Evolutionary conservation across 2,329 filamentous ascomycete species (phyloP).

Genomic region (Pleomassaria siparia): DNA sequence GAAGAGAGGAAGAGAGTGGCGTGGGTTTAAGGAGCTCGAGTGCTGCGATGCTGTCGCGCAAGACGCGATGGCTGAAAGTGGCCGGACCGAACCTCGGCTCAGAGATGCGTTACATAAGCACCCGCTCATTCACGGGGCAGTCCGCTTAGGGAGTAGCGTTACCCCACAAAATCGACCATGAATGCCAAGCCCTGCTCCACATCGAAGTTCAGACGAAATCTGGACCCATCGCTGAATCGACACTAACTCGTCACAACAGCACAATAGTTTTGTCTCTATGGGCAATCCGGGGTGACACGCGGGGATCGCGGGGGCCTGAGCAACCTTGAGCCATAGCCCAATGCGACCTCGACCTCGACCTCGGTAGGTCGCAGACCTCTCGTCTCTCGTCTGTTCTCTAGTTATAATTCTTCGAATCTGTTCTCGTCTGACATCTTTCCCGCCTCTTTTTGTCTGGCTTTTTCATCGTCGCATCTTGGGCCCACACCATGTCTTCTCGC

Average conservation of each 20-base stretch:
- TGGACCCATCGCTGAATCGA: neutral
- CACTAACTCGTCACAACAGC: neutral
- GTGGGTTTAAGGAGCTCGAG: neutral
- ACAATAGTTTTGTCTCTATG: neutral
- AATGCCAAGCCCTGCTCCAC: neutral
- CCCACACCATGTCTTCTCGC: neutral
- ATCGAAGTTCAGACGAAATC: neutral
- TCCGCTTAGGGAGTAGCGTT: neutral
- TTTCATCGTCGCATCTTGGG: neutral
- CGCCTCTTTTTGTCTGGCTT: neutral
- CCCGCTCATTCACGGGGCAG: neutral
- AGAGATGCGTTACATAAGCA: neutral
- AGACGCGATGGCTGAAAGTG: neutral
- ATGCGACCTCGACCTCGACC: slow-evolving; percentile 3
- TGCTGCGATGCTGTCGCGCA: neutral
- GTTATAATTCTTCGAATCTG: neutral
- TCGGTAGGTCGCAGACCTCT: neutral
- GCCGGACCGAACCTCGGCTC: slow-evolving; percentile 17
- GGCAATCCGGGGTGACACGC: neutral
- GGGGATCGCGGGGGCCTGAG: neutral
- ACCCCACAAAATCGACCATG: neutral
- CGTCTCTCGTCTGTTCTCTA: neutral
- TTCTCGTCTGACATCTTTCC: neutral
- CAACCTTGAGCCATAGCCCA: neutral
- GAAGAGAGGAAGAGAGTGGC: neutral